These are phyloP conservation scores for Sporothrix luriei DNA, from an alignment of 2,329 filamentous ascomycete genomes.

Conservation along the genomic window DNA sequence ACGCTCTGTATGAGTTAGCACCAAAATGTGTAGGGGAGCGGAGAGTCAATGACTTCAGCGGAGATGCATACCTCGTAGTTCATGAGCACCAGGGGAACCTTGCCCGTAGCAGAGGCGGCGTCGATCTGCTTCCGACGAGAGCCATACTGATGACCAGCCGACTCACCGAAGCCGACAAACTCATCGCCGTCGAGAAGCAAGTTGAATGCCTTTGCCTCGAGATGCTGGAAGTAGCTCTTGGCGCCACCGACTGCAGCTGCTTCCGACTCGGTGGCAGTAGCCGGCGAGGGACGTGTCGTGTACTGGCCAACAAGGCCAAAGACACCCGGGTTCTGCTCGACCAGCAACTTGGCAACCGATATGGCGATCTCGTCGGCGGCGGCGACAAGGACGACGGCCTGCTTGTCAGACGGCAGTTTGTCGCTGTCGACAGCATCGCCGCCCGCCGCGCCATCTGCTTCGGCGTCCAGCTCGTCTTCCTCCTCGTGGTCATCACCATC, in stretches of 20 bases:
- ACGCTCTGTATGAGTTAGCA: slow-evolving; percentile 45
- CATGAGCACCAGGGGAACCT: slow-evolving; percentile 62
- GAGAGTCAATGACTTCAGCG: neutral
- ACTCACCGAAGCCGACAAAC: slow-evolving; percentile 59
- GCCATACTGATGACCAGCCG: slow-evolving; percentile 56
- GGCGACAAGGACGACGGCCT: slow-evolving; percentile 68
- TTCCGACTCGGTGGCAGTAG: slow-evolving; percentile 41
- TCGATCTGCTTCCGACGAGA: slow-evolving; percentile 59
- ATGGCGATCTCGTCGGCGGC: slow-evolving; percentile 65
- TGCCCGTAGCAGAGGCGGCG: slow-evolving; percentile 54
- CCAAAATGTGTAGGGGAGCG: too few species aligned
- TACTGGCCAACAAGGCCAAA: slow-evolving; percentile 63
- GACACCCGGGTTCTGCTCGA: slow-evolving; percentile 64
- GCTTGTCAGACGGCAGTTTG: slow-evolving; percentile 52
- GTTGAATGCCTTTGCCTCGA: slow-evolving; percentile 59
- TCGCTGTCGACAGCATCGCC: slow-evolving; percentile 36
- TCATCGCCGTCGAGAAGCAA: slow-evolving; percentile 62
- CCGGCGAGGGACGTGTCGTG: slow-evolving; percentile 55
- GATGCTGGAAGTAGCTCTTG: slow-evolving; percentile 48
- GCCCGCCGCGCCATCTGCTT: slow-evolving; percentile 29
- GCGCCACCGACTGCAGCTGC: neutral
- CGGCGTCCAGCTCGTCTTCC: slow-evolving; percentile 49
- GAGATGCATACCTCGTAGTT: slow-evolving; percentile 54
- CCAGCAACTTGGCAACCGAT: slow-evolving; percentile 63
- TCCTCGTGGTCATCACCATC: slow-evolving; percentile 74